These are phyloP conservation scores for Trichoderma semiorbis DNA, from an alignment of 2,329 filamentous ascomycete species.

Conservation along the genomic window DNA sequence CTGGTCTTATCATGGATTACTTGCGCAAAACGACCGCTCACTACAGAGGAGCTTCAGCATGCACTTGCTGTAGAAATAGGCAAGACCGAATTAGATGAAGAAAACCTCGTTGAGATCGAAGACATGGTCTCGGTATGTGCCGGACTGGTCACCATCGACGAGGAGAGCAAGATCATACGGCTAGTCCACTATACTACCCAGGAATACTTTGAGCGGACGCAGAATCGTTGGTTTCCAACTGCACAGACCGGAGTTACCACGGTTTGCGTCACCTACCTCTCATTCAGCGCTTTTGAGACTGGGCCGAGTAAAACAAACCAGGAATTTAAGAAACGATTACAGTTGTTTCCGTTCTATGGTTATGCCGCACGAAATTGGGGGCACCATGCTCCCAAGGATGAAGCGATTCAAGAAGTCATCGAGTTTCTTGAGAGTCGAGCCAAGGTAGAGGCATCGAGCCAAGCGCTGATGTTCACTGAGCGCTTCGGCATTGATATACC, in stretches of 20 bases:
- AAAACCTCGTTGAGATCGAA: neutral
- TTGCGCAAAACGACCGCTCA: neutral
- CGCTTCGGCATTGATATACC: too few species aligned
- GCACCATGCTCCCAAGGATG: neutral
- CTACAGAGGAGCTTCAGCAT: neutral
- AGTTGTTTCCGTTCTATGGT: neutral
- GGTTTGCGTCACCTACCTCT: neutral
- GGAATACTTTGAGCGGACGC: slow-evolving; percentile 4
- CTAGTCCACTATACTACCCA: slow-evolving; percentile 10
- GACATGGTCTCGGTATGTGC: slow-evolving; percentile 1
- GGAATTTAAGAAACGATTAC: neutral
- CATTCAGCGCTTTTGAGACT: neutral
- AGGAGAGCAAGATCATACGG: neutral
- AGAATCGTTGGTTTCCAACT: neutral
- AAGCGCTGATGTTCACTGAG: neutral
- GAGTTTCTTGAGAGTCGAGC: neutral
- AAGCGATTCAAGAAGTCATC: neutral
- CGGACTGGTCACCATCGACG: neutral
- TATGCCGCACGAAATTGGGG: neutral
- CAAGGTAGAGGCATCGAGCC: neutral
- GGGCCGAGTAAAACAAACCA: neutral
- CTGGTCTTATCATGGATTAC: neutral
- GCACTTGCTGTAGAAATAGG: neutral
- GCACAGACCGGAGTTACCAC: neutral
- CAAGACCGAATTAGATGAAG: neutral